phyloP scores from a whole-genome alignment of 192 early-diverging fungal genomes.

The Dissophora globulifera region DNA sequence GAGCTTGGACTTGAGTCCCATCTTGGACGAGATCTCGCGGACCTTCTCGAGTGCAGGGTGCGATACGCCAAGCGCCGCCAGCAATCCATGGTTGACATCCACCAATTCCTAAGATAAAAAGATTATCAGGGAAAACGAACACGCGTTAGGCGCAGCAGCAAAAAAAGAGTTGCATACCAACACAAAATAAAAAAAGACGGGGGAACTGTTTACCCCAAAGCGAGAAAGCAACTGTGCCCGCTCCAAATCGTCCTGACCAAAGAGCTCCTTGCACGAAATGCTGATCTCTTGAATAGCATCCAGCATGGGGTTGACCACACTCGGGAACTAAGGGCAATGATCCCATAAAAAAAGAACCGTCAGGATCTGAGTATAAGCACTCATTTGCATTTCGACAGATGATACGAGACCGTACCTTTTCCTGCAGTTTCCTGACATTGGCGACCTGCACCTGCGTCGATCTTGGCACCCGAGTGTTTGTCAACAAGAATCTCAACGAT shows the following conservation, averaged over 20 bases:
- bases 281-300: conserved; percentile 76
- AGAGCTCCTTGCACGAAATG: conserved; percentile 41
- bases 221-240: conserved; percentile 20
- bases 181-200: not conserved
- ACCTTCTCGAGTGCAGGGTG: conserved; percentile 87
- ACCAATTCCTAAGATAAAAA: conserved; percentile 86
- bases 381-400: not conserved
- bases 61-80: conserved; percentile 83
- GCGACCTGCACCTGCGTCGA: conserved; percentile 90
- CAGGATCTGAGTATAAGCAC: too few species aligned
- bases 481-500: conserved; percentile 83
- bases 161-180: too few species aligned
- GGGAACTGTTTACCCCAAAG: conserved; percentile 51
- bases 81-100: conserved; percentile 85
- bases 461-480: conserved; percentile 89
- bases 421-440: conserved; percentile 70
- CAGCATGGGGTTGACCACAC: conserved; percentile 71
- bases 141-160: too few species aligned
- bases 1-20: conserved; percentile 83
- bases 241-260: conserved; percentile 29
- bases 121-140: too few species aligned
- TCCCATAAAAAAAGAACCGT: too few species aligned
- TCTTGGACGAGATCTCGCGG: conserved; percentile 66
- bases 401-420: conserved; percentile 57
- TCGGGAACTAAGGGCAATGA: conserved; percentile 59